These are phyloP conservation scores for Saccharomycopsis fibuligera DNA, from an alignment of 805 yeast genomes.

Conservation along the genomic window DNA sequence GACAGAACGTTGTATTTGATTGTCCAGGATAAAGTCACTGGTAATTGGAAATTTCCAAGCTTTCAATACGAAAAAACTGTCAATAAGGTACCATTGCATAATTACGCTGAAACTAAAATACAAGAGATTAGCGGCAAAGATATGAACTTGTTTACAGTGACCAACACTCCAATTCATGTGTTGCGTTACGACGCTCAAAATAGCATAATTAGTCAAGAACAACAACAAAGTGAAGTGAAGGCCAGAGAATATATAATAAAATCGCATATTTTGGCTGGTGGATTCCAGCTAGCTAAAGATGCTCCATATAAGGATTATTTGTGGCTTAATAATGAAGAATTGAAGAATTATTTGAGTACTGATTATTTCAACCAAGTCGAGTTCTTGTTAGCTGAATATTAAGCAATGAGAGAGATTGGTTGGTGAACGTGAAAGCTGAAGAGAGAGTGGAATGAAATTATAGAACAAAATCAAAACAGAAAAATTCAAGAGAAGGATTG, in stretches of 20 bases:
- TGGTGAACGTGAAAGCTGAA: too few species aligned
- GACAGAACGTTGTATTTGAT: constrained; percentile 75
- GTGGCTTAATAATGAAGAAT: constrained; percentile 85
- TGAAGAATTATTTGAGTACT: constrained; percentile 4
- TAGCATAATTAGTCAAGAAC: constrained; percentile 23
- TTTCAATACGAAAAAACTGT: constrained; percentile 35
- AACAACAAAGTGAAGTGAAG: constrained; percentile 22
- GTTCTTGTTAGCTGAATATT: constrained; percentile 30
- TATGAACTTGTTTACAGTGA: constrained; percentile 86
- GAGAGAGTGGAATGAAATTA: too few species aligned
- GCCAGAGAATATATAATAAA: constrained; percentile 67
- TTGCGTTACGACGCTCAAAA: constrained; percentile 36
- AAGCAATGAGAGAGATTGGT: too few species aligned
- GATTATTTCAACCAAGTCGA: constrained; percentile 8
- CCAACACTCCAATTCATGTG: constrained; percentile 78
- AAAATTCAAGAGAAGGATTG: too few species aligned
- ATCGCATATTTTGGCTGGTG: constrained; percentile 84
- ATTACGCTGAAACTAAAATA: constrained; percentile 69
- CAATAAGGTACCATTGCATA: constrained; percentile 52
- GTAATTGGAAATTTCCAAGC: constrained; percentile 73
- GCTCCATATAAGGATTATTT: constrained; percentile 44
- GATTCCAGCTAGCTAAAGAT: constrained; percentile 43
- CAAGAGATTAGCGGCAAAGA: constrained; percentile 63
- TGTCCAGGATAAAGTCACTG: constrained; percentile 38
- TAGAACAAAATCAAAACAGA: too few species aligned